phyloP scores from a whole-genome alignment of 192 early-diverging fungal species.

The Coemansia sp. region DNA sequence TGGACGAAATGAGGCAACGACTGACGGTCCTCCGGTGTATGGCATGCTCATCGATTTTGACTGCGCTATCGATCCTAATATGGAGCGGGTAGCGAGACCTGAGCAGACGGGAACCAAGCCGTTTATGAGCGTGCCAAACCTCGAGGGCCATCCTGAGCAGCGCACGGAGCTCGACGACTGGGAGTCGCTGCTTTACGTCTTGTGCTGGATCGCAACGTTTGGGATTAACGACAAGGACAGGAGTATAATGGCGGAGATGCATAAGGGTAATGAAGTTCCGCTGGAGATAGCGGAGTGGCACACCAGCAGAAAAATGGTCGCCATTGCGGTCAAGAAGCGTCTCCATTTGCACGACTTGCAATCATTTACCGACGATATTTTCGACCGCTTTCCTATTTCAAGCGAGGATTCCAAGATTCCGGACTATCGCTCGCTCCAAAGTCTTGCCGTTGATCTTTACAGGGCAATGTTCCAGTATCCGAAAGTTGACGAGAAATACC shows the following conservation, averaged over 20 bases:
- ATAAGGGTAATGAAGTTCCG: not conserved
- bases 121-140: slow-evolving; percentile 18
- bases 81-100: not conserved
- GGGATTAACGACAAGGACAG: slow-evolving; percentile 12
- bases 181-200: slow-evolving; percentile 20
- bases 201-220: slow-evolving; percentile 16
- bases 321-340: not conserved
- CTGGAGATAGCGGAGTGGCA: not conserved
- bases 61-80: slow-evolving; percentile 12
- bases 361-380: not conserved
- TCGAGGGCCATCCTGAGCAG: not conserved
- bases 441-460: not conserved
- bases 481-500: not conserved
- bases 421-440: not conserved
- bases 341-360: not conserved
- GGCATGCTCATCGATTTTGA: slow-evolving; percentile 44
- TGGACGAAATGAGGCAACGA: not conserved
- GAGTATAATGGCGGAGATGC: not conserved
- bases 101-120: slow-evolving; percentile 26
- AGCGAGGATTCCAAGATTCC: not conserved
- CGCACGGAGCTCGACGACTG: slow-evolving; percentile 20
- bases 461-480: not conserved
- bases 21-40: not conserved
- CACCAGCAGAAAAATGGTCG: not conserved
- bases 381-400: not conserved